Evolutionary conservation across 2,329 filamentous ascomycete genomes (phyloP).

Genomic region (Calonectria ilicicola): DNA sequence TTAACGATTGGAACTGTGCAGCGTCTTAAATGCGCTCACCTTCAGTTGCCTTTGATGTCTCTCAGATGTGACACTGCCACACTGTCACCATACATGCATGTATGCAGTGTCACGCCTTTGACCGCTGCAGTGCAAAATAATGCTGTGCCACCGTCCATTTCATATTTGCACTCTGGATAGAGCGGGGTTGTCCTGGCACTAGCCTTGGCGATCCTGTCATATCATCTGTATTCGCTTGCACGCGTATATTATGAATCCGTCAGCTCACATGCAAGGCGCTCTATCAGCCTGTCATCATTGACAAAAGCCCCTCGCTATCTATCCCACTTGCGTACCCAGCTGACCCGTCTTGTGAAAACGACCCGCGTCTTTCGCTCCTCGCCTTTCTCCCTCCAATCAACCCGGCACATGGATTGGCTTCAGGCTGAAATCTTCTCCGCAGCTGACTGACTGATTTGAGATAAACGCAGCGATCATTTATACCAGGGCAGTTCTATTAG

Average conservation of each 20-base stretch:
- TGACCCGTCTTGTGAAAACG: neutral
- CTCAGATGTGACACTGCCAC: neutral
- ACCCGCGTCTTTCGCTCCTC: too few species aligned
- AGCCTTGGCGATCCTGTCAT: neutral
- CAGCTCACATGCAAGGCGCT: neutral
- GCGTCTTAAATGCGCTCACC: neutral
- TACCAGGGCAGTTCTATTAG: neutral
- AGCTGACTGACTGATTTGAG: neutral
- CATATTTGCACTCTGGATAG: neutral
- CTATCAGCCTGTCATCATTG: neutral
- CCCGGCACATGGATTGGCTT: neutral
- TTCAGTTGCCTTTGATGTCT: neutral
- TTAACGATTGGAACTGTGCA: neutral
- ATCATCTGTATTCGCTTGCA: neutral
- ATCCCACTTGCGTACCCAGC: neutral
- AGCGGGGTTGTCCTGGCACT: neutral
- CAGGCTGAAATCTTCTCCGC: neutral
- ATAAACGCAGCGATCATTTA: neutral
- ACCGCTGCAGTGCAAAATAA: neutral
- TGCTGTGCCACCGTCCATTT: neutral
- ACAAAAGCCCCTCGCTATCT: neutral
- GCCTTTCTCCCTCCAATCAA: neutral
- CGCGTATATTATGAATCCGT: neutral
- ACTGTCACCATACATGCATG: neutral
- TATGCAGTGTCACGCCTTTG: neutral